Evolutionary conservation across 768 basidiomycete genomes (phyloP), one percentile per base, ranked within the genome.

Genomic region (Russula earlei): DNA sequence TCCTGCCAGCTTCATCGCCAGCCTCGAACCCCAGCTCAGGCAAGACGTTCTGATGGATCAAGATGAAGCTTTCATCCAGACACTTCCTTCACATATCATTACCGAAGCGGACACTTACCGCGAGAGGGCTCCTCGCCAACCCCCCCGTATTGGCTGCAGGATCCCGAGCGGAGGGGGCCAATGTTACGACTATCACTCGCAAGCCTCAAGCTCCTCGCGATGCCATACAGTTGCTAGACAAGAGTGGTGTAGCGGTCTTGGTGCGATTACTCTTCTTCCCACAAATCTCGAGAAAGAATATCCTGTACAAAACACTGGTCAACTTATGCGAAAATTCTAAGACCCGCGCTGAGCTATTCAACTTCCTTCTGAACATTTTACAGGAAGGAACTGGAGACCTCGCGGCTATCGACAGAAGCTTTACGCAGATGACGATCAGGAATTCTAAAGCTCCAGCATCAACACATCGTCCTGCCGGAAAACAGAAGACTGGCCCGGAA

Each of bases 221-320:
- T 63, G 89, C 94, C 2, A 89, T 97, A 27, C 89, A 91, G 65
- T 80, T 99, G 1, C 78, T 99, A 43, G 96, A 99, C 67, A 95
- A 90, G 64, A 69, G 80, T 6, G 91, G 92, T 14, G 80, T 98
- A 44, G 89, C 93, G 0, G 84, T 86, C 22, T 82, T 99, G 17
- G 83, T 97, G 40, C 84, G 94, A 49, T 80, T 98, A 8, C 78
- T 99, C 20, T 99, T 99, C 77, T 96, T 92, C 78, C 96, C 96
- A 4, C 91, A 96, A 62, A 85, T 92, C 20, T 74, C 91, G 57
- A 83, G 83, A 71, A 93, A 91, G 72, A 85, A 80, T 47, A 71
- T 88, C 22, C 77, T 99, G 12, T 90, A 91, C 68, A 88, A 86
- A 66, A 85, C 96, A 1, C 82, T 99, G 34, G 85, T 91, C 60